Conservation (phyloP, 805 yeast species). For the Sporopachydermia quercuum region DNA sequence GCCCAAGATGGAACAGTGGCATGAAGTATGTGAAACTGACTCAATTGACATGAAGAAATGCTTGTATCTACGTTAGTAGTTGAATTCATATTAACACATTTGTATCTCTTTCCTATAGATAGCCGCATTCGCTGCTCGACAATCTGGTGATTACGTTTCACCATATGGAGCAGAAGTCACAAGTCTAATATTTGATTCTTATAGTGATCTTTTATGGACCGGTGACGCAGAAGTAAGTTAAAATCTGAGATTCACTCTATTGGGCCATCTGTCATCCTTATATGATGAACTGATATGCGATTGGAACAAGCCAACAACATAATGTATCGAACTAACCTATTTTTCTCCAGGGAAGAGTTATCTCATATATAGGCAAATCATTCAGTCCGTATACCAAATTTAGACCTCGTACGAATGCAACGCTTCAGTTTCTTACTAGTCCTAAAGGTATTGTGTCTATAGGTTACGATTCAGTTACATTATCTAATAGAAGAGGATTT, state of each 20-base stretch:
- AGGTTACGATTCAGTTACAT: conserved; percentile 33
- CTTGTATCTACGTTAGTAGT: conserved; percentile 24
- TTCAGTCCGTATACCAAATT: conserved; percentile 44
- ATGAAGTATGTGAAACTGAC: conserved; percentile 9
- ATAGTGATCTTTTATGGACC: conserved; percentile 72
- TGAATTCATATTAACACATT: too few species aligned
- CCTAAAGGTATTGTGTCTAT: conserved; percentile 45
- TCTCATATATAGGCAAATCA: conserved; percentile 29
- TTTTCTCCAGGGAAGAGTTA: conserved; percentile 20
- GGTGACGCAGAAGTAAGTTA: conserved; percentile 53
- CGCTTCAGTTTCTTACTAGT: conserved; percentile 37
- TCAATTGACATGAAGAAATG: conserved; percentile 5
- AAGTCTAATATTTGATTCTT: conserved; percentile 42
- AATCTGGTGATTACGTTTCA: conserved; percentile 7
- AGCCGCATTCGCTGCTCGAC: not conserved
- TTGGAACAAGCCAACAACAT: too few species aligned
- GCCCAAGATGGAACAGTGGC: conserved; percentile 1
- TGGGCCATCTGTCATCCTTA: too few species aligned
- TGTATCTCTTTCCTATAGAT: too few species aligned
- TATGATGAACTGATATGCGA: too few species aligned
- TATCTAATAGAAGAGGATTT: conserved; percentile 45
- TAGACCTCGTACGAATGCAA: conserved; percentile 33
- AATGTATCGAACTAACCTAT: too few species aligned
- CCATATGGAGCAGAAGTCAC: conserved; percentile 7
- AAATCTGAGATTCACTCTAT: too few species aligned